phyloP scores from a whole-genome alignment of 2,329 filamentous ascomycete genomes.

The Diaporthe sp. region DNA sequence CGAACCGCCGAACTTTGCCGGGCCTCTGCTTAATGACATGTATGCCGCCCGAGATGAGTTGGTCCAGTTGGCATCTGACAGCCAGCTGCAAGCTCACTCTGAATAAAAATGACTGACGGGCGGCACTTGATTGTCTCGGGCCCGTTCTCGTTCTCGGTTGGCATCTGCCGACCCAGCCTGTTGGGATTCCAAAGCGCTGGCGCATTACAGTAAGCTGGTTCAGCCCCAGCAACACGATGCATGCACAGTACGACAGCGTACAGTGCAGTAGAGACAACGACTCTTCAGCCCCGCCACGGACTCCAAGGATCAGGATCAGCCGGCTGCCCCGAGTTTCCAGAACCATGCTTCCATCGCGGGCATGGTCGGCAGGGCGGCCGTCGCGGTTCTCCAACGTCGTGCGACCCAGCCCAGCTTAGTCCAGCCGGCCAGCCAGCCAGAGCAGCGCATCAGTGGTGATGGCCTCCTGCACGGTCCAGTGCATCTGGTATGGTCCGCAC shows the following conservation, averaged over 20 bases:
- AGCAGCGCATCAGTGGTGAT: constrained; percentile 7
- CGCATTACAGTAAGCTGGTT: neutral
- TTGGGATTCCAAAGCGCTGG: constrained; percentile 6
- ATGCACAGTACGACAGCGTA: constrained; percentile 7
- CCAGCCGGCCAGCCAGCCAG: neutral
- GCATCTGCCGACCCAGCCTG: constrained; percentile 23
- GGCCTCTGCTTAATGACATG: neutral
- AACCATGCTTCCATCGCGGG: constrained; percentile 12
- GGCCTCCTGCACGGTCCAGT: constrained; percentile 8
- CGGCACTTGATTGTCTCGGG: neutral
- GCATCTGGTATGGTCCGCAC: neutral
- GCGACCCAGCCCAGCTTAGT: constrained; percentile 1
- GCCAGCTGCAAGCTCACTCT: neutral
- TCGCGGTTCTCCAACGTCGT: constrained; percentile 23
- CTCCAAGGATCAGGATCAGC: constrained; percentile 3
- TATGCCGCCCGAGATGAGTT: neutral
- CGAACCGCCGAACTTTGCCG: constrained; percentile 30
- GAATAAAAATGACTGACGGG: neutral
- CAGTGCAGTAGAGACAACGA: neutral
- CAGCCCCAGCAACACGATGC: constrained; percentile 1
- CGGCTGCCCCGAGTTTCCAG: constrained; percentile 24
- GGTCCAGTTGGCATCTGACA: constrained; percentile 26
- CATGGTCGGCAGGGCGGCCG: constrained; percentile 1
- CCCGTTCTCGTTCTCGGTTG: constrained; percentile 13
- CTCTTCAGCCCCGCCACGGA: constrained; percentile 1